These are phyloP conservation scores for Mrakia hoshinonis DNA, from an alignment of 768 basidiomycete genomes.

Conservation along the genomic window DNA sequence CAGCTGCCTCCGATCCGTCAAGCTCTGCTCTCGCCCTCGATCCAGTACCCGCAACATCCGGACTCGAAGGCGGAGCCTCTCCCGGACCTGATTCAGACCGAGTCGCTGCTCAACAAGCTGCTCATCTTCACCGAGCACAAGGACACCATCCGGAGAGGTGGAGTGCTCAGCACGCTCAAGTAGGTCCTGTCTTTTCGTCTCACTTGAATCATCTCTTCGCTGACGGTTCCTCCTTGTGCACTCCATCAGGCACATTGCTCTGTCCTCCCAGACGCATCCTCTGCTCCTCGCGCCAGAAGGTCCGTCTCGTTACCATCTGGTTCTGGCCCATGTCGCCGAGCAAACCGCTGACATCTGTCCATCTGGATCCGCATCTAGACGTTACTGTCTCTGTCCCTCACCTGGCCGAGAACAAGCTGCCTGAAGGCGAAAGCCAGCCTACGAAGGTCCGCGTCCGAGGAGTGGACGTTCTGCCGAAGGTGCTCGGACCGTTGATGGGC, in stretches of 20 bases:
- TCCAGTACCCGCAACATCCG: conserved; percentile 34
- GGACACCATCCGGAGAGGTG: conserved; percentile 75
- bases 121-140: conserved; percentile 82
- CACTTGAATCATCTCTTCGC: too few species aligned
- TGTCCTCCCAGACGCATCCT: conserved; percentile 31
- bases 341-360: background rate
- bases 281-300: conserved; percentile 40
- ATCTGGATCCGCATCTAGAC: background rate
- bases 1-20: conserved; percentile 68
- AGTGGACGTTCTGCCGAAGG: conserved; percentile 71
- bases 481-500: conserved; percentile 84
- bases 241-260: conserved; percentile 20
- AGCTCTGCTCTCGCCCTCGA: conserved; percentile 60
- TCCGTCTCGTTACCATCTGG: conserved; percentile 18
- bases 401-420: conserved; percentile 15
- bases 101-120: conserved; percentile 75
- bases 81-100: conserved; percentile 43
- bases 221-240: background rate
- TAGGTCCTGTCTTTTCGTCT: conserved; percentile 38
- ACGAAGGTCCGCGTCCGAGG: conserved; percentile 48
- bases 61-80: conserved; percentile 17
- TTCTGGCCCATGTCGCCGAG: background rate
- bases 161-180: conserved; percentile 83
- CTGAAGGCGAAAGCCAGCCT: conserved; percentile 48
- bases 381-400: conserved; percentile 23